Evolutionary conservation across 2,329 filamentous ascomycete species (phyloP).

Genomic region (Aspergillus tanneri): DNA sequence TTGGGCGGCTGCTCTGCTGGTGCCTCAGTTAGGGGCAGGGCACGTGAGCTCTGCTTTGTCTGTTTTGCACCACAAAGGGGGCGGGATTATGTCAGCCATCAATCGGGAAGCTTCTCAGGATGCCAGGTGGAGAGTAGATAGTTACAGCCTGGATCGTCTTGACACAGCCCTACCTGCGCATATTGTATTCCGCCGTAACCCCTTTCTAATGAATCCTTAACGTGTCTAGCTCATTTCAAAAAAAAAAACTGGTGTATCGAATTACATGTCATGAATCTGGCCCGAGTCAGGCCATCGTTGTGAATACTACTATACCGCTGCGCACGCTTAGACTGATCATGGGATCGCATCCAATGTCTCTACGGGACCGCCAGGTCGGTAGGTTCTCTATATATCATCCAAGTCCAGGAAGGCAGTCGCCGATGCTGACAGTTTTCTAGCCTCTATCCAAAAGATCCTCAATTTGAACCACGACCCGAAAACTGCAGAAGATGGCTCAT

Average conservation of each 20-base stretch:
- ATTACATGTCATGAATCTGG: slow-evolving; percentile 24
- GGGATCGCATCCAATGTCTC: slow-evolving; percentile 57
- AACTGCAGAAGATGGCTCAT: slow-evolving; percentile 54
- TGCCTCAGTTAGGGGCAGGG: not conserved
- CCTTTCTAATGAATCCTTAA: not conserved
- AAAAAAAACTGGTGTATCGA: not conserved
- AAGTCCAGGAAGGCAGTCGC: not conserved
- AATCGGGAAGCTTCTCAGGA: slow-evolving; percentile 22
- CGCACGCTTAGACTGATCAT: slow-evolving; percentile 41
- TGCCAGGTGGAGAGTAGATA: slow-evolving; percentile 31
- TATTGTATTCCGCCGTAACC: slow-evolving; percentile 4
- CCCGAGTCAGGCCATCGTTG: slow-evolving; percentile 11
- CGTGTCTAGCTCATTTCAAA: not conserved
- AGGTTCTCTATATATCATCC: slow-evolving; percentile 33
- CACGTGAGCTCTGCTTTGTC: slow-evolving; percentile 18
- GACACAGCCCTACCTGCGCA: not conserved
- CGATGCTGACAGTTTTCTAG: slow-evolving; percentile 48
- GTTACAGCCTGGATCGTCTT: not conserved
- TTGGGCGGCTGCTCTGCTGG: slow-evolving; percentile 18
- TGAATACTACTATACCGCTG: slow-evolving; percentile 18
- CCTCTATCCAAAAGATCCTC: slow-evolving; percentile 90
- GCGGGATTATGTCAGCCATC: slow-evolving; percentile 29
- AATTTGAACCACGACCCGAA: slow-evolving; percentile 79
- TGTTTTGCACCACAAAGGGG: too few relatives aligned
- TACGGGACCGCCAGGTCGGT: slow-evolving; percentile 73